phyloP scores from a whole-genome alignment of 768 basidiomycete species.

The Tulasnella sp. region DNA sequence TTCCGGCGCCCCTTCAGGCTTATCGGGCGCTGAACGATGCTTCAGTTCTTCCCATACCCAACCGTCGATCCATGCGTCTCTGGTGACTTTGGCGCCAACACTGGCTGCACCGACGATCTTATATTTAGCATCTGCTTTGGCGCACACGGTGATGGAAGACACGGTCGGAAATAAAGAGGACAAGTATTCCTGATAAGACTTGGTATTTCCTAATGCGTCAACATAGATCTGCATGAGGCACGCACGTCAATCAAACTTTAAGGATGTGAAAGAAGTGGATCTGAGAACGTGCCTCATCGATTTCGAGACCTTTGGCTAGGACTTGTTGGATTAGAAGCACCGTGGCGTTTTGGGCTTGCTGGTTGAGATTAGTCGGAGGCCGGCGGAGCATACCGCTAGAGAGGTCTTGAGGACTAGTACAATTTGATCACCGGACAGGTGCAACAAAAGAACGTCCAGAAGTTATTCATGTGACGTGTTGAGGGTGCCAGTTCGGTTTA shows the following conservation, averaged over 20 bases:
- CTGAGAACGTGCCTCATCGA: conserved; percentile 66
- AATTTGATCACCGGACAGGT: no score
- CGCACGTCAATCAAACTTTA: background rate
- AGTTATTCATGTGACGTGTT: background rate
- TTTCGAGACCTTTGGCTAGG: conserved; percentile 59
- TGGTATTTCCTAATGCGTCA: conserved; percentile 82
- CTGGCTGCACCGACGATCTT: conserved; percentile 96
- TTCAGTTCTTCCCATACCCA: conserved; percentile 68
- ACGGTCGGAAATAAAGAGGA: conserved; percentile 72
- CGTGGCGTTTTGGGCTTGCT: conserved; percentile 81
- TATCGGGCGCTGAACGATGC: conserved; percentile 7
- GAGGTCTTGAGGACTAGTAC: conserved; percentile 75
- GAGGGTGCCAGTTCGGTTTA: conserved; percentile 13
- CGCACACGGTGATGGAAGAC: conserved; percentile 63
- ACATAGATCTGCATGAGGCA: conserved; percentile 60
- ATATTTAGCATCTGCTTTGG: conserved; percentile 91
- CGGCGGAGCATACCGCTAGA: conserved; percentile 80
- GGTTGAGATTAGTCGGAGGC: conserved; percentile 76
- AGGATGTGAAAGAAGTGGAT: background rate
- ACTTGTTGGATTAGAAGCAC: conserved; percentile 76
- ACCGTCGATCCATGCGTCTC: conserved; percentile 76
- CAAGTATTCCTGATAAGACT: conserved; percentile 73
- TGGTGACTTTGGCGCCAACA: conserved; percentile 94
- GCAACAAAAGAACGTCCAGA: background rate
- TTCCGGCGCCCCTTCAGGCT: conserved; percentile 14